These are phyloP conservation scores for Fusarium mundagurra DNA, from an alignment of 2,329 filamentous ascomycete genomes.

Conservation along the genomic window DNA sequence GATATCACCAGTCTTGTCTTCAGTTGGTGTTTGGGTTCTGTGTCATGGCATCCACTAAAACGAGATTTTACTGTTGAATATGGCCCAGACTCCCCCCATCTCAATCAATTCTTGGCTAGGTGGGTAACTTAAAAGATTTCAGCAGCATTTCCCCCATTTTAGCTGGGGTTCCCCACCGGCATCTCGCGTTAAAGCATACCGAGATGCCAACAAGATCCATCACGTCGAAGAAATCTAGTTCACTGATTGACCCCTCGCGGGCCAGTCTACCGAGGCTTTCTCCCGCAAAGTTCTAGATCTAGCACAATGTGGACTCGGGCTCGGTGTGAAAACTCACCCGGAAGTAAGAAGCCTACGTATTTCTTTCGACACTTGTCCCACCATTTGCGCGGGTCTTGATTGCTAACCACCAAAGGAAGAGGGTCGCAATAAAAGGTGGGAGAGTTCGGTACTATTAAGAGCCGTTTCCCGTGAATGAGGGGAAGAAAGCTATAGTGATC, in stretches of 20 bases:
- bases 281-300: background rate
- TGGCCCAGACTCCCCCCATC: background rate
- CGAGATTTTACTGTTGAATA: background rate
- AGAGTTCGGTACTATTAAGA: constrained; percentile 33
- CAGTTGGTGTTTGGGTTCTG: background rate
- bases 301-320: background rate
- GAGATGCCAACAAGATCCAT: constrained; percentile 26
- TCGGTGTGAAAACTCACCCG: constrained; percentile 11
- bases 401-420: constrained; percentile 19
- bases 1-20: background rate
- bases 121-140: background rate
- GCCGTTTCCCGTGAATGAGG: constrained; percentile 31
- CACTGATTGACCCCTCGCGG: constrained; percentile 4
- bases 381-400: constrained; percentile 34
- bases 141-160: constrained; percentile 3
- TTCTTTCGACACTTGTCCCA: constrained; percentile 17
- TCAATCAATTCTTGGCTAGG: background rate
- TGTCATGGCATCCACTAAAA: background rate
- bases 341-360: background rate
- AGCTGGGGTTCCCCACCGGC: constrained; percentile 31
- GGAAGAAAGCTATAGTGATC: background rate
- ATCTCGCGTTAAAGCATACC: constrained; percentile 40
- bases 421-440: constrained; percentile 9
- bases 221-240: constrained; percentile 7
- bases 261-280: constrained; percentile 11